Evolutionary conservation across 179 eudicot species (phyloP).

Genomic region (Patellifolia procumbens): DNA sequence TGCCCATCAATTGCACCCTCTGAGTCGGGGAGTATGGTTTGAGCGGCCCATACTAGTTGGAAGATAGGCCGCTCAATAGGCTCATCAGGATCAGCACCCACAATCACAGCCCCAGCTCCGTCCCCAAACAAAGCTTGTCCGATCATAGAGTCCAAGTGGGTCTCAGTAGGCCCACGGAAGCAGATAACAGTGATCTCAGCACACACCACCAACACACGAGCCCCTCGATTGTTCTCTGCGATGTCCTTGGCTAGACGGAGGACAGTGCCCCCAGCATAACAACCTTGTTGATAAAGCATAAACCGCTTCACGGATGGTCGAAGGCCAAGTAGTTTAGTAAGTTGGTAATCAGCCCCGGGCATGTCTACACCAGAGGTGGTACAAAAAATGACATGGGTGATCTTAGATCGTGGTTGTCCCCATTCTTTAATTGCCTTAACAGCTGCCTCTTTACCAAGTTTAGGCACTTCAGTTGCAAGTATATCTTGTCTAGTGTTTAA

Average conservation of each 20-base stretch:
- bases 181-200: constrained; percentile 2
- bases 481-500: constrained; percentile 4
- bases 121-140: constrained; percentile 3
- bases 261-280: constrained; percentile 5
- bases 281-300: constrained; percentile 13
- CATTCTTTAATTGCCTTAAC: constrained; percentile 15
- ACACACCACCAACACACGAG: constrained; percentile 4
- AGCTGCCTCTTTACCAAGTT: constrained; percentile 10
- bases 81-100: constrained; percentile 13
- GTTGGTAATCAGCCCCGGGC: constrained; percentile 13
- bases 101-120: constrained; percentile 3
- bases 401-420: constrained; percentile 14
- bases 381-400: constrained; percentile 10
- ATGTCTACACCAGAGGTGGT: constrained; percentile 14
- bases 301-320: constrained; percentile 6
- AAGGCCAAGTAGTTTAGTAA: constrained; percentile 10
- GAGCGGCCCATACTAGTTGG: constrained; percentile 9
- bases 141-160: constrained; percentile 6
- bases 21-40: neutral
- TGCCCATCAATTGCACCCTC: constrained; percentile 10
- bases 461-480: constrained; percentile 7
- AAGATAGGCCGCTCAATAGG: constrained; percentile 4
- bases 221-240: constrained; percentile 15
- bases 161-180: constrained; percentile 15
- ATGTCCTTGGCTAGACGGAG: constrained; percentile 14